A percentile compares a stretch with the other conserved stretches of the same genome.
These are phyloP conservation scores for Ceratobasidium sp. DNA, from an alignment of 1,284 basidiomycete species.

Conservation along the genomic window DNA sequence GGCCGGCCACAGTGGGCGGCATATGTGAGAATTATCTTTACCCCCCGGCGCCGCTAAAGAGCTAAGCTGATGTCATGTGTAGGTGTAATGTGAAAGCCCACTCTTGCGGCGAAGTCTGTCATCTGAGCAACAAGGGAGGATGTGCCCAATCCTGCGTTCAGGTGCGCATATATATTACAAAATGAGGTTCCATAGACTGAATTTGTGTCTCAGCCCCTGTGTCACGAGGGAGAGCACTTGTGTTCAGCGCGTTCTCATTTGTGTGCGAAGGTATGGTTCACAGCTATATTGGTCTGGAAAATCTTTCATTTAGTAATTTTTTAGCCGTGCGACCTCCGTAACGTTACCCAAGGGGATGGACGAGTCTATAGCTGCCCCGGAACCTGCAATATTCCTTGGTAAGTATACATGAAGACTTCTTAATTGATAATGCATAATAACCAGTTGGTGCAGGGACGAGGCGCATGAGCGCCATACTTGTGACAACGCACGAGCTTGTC, in stretches of 20 bases:
- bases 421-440: background rate
- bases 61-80: slow-evolving; percentile 18
- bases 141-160: slow-evolving; percentile 67
- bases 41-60: background rate
- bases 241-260: slow-evolving; percentile 68
- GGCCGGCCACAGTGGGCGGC: slow-evolving; percentile 68
- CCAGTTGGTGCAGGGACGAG: slow-evolving; percentile 57
- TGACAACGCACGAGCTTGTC: slow-evolving; percentile 64
- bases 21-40: slow-evolving; percentile 60
- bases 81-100: slow-evolving; percentile 67
- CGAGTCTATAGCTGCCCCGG: slow-evolving; percentile 61
- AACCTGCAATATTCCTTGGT: slow-evolving; percentile 55
- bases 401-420: background rate
- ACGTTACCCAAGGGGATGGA: slow-evolving; percentile 50
- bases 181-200: background rate
- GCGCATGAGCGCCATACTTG: slow-evolving; percentile 65
- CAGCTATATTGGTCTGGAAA: too few relatives aligned
- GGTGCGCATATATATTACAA: slow-evolving; percentile 54
- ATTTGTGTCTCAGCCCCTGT: slow-evolving; percentile 57
- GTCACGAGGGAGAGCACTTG: slow-evolving; percentile 63
- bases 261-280: slow-evolving; percentile 64
- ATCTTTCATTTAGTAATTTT: slow-evolving; percentile 19
- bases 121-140: slow-evolving; percentile 61
- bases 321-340: slow-evolving; percentile 64
- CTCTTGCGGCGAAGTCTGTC: slow-evolving; percentile 66